Evolutionary conservation across 148 eudicot genomes (phyloP).

Genomic region (Tetragonia tetragonoides): DNA sequence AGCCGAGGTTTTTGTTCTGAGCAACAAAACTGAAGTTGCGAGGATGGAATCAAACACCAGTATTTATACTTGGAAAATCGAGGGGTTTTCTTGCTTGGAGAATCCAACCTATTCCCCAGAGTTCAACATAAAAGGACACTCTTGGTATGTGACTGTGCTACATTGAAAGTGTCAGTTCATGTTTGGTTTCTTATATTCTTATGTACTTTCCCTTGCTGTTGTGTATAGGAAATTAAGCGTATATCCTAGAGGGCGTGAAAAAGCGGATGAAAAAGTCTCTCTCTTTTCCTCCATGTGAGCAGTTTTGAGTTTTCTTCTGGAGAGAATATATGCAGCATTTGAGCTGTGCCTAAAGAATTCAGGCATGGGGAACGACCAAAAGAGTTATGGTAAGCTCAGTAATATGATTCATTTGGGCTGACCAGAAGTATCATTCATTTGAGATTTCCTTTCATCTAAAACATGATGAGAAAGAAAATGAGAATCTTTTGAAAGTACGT

Average conservation of each 20-base stretch:
- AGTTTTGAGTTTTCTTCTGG: background rate
- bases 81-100: background rate
- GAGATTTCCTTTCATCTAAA: too few relatives aligned
- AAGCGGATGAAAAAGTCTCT: background rate
- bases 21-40: background rate
- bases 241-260: background rate
- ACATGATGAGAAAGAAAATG: too few relatives aligned
- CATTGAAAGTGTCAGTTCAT: too few relatives aligned
- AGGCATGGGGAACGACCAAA: background rate
- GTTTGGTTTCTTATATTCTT: too few relatives aligned
- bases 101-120: background rate
- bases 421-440: too few relatives aligned
- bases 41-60: too few relatives aligned
- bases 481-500: too few relatives aligned
- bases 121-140: constrained; percentile 8
- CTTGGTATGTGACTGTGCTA: too few relatives aligned
- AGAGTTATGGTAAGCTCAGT: background rate
- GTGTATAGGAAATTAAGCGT: background rate
- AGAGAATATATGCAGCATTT: background rate
- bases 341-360: background rate
- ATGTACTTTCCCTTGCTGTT: too few relatives aligned
- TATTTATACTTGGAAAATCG: constrained; percentile 15
- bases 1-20: constrained; percentile 18
- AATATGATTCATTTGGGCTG: too few relatives aligned
- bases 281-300: background rate